Conservation (phyloP, 192 early-diverging fungal species). For the Linnemannia zychae region DNA sequence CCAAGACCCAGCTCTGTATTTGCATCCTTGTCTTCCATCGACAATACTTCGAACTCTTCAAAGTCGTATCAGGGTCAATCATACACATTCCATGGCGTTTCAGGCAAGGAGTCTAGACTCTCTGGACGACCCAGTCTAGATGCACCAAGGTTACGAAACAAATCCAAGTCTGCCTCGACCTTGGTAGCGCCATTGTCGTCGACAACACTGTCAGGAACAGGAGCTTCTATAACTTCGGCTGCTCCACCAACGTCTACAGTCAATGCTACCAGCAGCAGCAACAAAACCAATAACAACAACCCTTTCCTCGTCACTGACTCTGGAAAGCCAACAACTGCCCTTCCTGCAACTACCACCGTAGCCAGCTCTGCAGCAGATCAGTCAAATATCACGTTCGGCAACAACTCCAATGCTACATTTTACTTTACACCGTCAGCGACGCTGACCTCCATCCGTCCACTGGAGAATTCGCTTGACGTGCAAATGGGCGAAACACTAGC, state of each 20-base stretch:
- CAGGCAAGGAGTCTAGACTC: slow-evolving; percentile 31
- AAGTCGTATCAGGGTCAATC: slow-evolving; percentile 14
- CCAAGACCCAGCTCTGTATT: slow-evolving; percentile 8
- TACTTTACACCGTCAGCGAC: slow-evolving; percentile 11
- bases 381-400: neutral
- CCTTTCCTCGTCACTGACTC: slow-evolving; percentile 23
- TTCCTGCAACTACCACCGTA: neutral
- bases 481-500: slow-evolving; percentile 1
- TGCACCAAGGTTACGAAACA: slow-evolving; percentile 14
- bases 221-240: neutral
- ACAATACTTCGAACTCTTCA: neutral
- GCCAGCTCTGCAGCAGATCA: neutral
- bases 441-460: neutral
- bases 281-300: neutral
- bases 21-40: neutral
- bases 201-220: slow-evolving; percentile 5
- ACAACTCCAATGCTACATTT: neutral
- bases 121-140: slow-evolving; percentile 30
- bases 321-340: neutral
- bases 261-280: neutral
- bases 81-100: neutral
- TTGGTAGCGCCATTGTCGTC: slow-evolving; percentile 28
- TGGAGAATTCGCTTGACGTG: neutral
- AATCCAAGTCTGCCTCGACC: slow-evolving; percentile 27
- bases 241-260: neutral